Percentiles rank a stretch among this genome's conserved stretches.
These are phyloP conservation scores for Penicillium egyptiacum DNA, from an alignment of 495 filamentous ascomycete species.

Conservation along the genomic window DNA sequence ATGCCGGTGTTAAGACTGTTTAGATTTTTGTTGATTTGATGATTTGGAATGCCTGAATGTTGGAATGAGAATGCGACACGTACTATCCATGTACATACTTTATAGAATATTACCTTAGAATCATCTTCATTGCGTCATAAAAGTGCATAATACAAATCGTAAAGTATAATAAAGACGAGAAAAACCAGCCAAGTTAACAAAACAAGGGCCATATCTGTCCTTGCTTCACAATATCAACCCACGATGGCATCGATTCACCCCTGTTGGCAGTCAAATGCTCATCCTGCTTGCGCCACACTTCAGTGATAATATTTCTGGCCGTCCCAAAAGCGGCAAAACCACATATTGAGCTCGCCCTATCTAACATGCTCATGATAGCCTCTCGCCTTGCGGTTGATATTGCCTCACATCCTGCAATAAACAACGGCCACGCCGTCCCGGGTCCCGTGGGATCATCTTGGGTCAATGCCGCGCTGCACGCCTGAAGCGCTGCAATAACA, in stretches of 20 bases:
- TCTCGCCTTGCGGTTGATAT: slow-evolving; percentile 23
- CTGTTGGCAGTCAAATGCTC: slow-evolving; percentile 25
- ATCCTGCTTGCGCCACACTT: slow-evolving; percentile 34
- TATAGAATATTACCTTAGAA: not conserved
- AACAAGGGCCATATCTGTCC: slow-evolving; percentile 35
- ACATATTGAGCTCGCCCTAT: slow-evolving; percentile 26
- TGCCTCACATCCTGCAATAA: slow-evolving; percentile 40
- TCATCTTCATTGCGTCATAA: not conserved
- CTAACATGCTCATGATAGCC: slow-evolving; percentile 24
- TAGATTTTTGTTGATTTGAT: slow-evolving; percentile 8
- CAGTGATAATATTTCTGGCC: slow-evolving; percentile 29
- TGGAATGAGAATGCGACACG: not conserved
- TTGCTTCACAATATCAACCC: slow-evolving; percentile 30
- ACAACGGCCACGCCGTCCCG: slow-evolving; percentile 36
- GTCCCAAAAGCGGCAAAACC: slow-evolving; percentile 27
- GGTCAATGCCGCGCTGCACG: slow-evolving; percentile 24
- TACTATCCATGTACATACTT: too few relatives aligned
- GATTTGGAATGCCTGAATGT: slow-evolving; percentile 3
- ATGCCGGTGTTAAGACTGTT: slow-evolving; percentile 37
- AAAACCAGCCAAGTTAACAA: slow-evolving; percentile 14
- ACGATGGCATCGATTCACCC: slow-evolving; percentile 30
- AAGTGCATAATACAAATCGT: not conserved
- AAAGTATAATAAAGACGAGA: not conserved
- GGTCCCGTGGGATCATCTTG: slow-evolving; percentile 23
- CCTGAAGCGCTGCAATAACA: slow-evolving; percentile 28